Conservation (phyloP, 176 grass and related monocot genomes). For the Phoenix dactylifera region DNA sequence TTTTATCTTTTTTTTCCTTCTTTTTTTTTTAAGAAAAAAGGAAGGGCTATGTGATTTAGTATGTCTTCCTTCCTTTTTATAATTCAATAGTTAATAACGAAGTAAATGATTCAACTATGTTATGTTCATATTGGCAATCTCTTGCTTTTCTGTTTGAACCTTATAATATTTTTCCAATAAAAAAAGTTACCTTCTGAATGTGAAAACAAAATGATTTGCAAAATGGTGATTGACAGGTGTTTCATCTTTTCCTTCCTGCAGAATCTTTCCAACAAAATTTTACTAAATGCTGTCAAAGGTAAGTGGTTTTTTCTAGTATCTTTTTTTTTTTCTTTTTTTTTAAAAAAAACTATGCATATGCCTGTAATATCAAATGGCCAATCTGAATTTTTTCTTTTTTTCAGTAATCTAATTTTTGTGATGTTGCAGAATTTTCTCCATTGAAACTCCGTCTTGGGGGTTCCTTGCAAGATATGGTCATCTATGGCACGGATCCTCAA, state of each 20-base stretch:
- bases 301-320: neutral
- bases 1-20: too few relatives aligned
- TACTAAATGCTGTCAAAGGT: conserved; percentile 86
- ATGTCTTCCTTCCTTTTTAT: too few relatives aligned
- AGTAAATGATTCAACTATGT: too few relatives aligned
- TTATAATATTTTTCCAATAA: too few relatives aligned
- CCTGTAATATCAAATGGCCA: neutral
- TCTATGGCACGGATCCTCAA: conserved; percentile 35
- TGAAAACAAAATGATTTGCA: neutral
- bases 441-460: conserved; percentile 80
- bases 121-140: too few relatives aligned
- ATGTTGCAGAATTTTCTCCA: conserved; percentile 70
- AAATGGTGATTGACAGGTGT: conserved; percentile 34
- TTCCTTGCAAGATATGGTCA: conserved; percentile 69
- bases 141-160: too few relatives aligned
- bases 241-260: conserved; percentile 36
- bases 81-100: too few relatives aligned
- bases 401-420: neutral
- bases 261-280: conserved; percentile 70
- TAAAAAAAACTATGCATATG: neutral
- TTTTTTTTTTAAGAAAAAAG: too few relatives aligned
- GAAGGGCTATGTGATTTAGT: too few relatives aligned
- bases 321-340: neutral
- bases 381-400: neutral
- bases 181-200: too few relatives aligned